Percentiles rank a stretch among this genome's conserved stretches.
These are phyloP conservation scores for Lepidium africanum DNA, from an alignment of 345 rosid genomes.

Conservation along the genomic window DNA sequence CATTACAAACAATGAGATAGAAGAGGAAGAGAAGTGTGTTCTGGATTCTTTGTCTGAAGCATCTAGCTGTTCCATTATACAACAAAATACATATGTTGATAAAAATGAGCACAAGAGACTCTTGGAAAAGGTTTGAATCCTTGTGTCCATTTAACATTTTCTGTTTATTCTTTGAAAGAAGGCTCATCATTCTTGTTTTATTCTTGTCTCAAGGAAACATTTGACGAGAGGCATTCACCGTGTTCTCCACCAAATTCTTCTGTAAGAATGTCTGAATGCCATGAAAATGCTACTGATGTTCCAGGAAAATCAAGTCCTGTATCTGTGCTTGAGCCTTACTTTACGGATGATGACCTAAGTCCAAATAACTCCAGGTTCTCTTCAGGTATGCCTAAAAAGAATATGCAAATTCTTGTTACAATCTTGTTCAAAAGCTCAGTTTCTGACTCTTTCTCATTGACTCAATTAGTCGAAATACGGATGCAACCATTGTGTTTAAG, in stretches of 20 bases:
- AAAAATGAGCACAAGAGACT: conserved; percentile 8
- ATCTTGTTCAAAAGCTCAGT: neutral
- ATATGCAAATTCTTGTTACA: neutral
- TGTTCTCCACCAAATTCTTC: conserved; percentile 44
- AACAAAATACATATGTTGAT: conserved; percentile 25
- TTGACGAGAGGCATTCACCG: conserved; percentile 25
- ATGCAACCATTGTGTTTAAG: conserved; percentile 52
- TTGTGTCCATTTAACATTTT: neutral
- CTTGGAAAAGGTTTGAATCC: conserved; percentile 35
- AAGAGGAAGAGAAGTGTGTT: conserved; percentile 27
- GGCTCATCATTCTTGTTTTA: conserved; percentile 10
- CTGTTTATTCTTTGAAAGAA: neutral
- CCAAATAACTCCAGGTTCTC: conserved; percentile 45
- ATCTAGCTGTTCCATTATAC: conserved; percentile 14
- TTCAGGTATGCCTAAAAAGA: conserved; percentile 41
- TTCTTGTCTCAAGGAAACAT: conserved; percentile 32
- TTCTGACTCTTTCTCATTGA: conserved; percentile 24
- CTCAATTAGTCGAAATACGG: conserved; percentile 38
- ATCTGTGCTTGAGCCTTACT: conserved; percentile 81
- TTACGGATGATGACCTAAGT: conserved; percentile 56
- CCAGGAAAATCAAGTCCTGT: conserved; percentile 74
- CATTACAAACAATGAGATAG: conserved; percentile 23
- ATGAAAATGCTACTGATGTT: conserved; percentile 35
- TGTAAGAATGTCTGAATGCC: conserved; percentile 37
- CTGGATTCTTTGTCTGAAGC: conserved; percentile 25